Conservation (phyloP, 75 land plant genomes). For the Selaginella tamariscina region DNA sequence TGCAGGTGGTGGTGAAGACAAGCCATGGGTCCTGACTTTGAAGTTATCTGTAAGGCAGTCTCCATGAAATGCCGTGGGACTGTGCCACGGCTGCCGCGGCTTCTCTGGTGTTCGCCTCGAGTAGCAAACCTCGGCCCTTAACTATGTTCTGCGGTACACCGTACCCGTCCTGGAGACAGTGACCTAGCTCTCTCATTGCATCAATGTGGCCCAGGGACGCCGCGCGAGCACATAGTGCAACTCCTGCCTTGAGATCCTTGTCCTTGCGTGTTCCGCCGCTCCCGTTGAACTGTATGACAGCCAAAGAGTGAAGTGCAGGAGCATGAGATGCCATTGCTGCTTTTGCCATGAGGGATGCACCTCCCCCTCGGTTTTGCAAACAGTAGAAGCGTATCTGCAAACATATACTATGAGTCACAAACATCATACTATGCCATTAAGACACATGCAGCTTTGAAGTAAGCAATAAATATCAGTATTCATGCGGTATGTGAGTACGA, state of each 20-base stretch:
- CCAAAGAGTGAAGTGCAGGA: conserved; percentile 66
- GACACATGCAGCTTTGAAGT: too few species aligned
- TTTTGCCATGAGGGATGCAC: conserved; percentile 66
- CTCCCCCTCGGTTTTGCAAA: conserved; percentile 33
- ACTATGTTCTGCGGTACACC: conserved; percentile 38
- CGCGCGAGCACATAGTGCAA: conserved; percentile 66
- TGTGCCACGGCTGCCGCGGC: conserved; percentile 21
- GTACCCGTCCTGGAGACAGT: conserved; percentile 81
- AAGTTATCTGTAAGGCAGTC: conserved; percentile 10
- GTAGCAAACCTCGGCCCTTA: conserved; percentile 41
- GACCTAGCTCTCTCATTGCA: conserved; percentile 80
- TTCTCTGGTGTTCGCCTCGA: conserved; percentile 62
- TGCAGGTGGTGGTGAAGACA: conserved; percentile 18
- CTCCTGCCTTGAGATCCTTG: conserved; percentile 82
- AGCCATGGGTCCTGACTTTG: background rate
- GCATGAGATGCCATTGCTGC: conserved; percentile 74
- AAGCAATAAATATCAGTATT: too few species aligned
- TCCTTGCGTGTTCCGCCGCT: conserved; percentile 80
- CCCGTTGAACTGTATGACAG: conserved; percentile 82
- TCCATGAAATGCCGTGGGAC: conserved; percentile 13
- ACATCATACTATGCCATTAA: too few species aligned
- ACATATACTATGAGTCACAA: background rate
- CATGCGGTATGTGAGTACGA: too few species aligned
- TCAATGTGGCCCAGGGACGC: conserved; percentile 69
- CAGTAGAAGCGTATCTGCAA: conserved; percentile 71